Evolutionary conservation across 192 early-diverging fungal species (phyloP), one percentile per base, ranked within the genome.

Genomic region (Diversispora epigaea): DNA sequence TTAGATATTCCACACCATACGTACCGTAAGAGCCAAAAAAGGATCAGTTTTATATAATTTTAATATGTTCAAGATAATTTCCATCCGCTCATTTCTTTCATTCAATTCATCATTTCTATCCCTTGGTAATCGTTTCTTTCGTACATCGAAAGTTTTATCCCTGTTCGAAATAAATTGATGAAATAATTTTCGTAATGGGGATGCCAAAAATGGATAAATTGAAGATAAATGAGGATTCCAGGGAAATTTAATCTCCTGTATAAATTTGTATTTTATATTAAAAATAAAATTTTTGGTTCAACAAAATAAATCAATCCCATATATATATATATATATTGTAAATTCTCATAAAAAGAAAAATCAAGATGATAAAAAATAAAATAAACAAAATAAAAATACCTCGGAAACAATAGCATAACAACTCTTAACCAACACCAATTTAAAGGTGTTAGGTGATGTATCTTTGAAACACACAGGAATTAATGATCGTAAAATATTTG

Each of bases 21-120:
- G 84, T 82, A 90, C 89, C 9, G 82, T 82, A 41, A 96, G 86
- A 6, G 90, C 89, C 56, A 96, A 79, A 52, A 87, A 80, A 7
- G 96, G 95, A 81, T 93, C 92, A 32, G 80, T 83, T 55, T 85
- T 84, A 78, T 93, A 93, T 52, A 91, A 85, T 55, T 88, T 89
- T 65, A 98, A 83, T 19, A 96, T 88, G 55, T 85, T 85, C 8
- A 90, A 73, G 17, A 96, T 84, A n/a, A 98, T 81, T 71, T 97
- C 93, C 52, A 91, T 84, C 21, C 90, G 88, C 75, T 97, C 94
- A n/a, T 84, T 84, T 22, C 90, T 89, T 76, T 97, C 94, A 21
- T 84, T 84, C 22, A 78, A 78, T 40, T 83, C 83, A 22, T 83
- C 71, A 5, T 77, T 47, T 17, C 81, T 81, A 19, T 85, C 77